Evolutionary conservation across 768 basidiomycete species (phyloP).

Genomic region (Leccinum longicurvipes): DNA sequence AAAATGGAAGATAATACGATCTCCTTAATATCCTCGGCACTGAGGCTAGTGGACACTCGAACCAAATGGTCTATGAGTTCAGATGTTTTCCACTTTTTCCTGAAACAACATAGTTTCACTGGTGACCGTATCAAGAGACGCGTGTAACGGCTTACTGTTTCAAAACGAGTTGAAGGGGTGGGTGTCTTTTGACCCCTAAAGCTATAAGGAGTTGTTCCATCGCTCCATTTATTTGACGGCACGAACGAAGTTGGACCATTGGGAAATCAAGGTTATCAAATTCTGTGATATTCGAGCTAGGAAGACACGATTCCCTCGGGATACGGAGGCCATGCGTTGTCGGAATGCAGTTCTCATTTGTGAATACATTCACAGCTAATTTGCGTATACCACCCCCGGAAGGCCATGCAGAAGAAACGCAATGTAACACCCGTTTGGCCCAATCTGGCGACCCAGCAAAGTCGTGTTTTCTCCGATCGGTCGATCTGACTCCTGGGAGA

Average conservation of each 20-base stretch:
- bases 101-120: neutral
- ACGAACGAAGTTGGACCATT: neutral
- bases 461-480: conserved; percentile 50
- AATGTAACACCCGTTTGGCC: conserved; percentile 69
- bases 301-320: conserved; percentile 73
- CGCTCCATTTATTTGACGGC: conserved; percentile 36
- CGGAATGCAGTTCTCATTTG: conserved; percentile 42
- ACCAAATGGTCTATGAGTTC: neutral
- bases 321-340: conserved; percentile 54
- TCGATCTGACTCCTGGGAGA: conserved; percentile 37
- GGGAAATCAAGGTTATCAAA: neutral
- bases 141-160: neutral
- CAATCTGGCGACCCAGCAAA: conserved; percentile 62
- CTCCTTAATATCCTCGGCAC: neutral
- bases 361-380: neutral
- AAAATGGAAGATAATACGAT: conserved; percentile 35
- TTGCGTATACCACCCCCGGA: conserved; percentile 40
- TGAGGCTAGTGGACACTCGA: neutral
- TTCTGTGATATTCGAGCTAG: conserved; percentile 52
- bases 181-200: neutral
- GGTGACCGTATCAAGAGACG: too few relatives aligned
- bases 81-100: neutral
- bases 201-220: neutral
- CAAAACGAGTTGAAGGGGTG: neutral
- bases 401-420: conserved; percentile 69